phyloP scores from a whole-genome alignment of 1,139 yeast genomes.

The Taphrina flavorubra region DNA sequence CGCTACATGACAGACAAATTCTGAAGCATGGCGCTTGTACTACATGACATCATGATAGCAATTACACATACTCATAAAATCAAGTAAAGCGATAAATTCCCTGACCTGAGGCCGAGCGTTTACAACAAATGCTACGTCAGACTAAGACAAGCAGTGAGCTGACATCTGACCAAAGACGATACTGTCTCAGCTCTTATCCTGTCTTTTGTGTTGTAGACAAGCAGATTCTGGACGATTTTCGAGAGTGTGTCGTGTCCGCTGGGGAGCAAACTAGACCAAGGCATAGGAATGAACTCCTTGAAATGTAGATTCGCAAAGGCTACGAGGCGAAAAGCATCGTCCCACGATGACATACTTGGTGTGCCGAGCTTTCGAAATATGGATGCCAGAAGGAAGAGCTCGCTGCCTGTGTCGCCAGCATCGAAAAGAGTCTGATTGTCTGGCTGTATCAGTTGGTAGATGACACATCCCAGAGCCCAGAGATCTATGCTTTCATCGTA shows the following conservation, averaged over 20 bases:
- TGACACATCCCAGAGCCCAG: conserved; percentile 33
- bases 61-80: background rate
- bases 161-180: background rate
- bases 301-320: conserved; percentile 22
- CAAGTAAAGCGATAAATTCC: too few relatives aligned
- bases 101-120: too few relatives aligned
- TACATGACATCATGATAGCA: background rate
- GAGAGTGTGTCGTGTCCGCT: background rate
- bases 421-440: conserved; percentile 21
- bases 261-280: conserved; percentile 27
- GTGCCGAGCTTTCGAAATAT: conserved; percentile 30
- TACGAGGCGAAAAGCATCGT: conserved; percentile 16
- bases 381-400: conserved; percentile 27
- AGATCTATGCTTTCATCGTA: conserved; percentile 28
- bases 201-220: conserved; percentile 22
- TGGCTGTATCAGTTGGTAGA: conserved; percentile 27
- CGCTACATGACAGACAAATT: too few relatives aligned
- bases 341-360: conserved; percentile 24
- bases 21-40: too few relatives aligned
- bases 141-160: background rate
- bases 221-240: background rate
- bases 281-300: conserved; percentile 11
- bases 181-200: conserved; percentile 5
- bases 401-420: conserved; percentile 24
- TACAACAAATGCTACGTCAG: background rate